These are phyloP conservation scores for Austroboletus niveus DNA, from an alignment of 1,284 basidiomycete genomes.

Conservation along the genomic window DNA sequence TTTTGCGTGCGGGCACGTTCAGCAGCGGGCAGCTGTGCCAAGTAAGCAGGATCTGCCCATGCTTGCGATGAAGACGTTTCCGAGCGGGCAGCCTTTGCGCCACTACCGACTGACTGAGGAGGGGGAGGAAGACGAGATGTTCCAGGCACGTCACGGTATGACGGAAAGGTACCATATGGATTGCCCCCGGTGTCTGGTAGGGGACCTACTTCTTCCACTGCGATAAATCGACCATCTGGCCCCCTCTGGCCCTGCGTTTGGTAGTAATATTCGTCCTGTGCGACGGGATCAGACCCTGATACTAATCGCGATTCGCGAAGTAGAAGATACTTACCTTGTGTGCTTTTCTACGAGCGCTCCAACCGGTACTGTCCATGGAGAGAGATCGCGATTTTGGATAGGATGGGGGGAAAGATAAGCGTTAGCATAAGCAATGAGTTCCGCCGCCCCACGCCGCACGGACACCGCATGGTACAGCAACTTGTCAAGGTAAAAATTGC, in stretches of 20 bases:
- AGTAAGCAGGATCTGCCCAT: slow-evolving; percentile 30
- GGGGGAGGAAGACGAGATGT: slow-evolving; percentile 22
- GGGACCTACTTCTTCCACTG: slow-evolving; percentile 56
- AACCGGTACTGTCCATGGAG: slow-evolving; percentile 67
- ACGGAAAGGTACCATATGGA: slow-evolving; percentile 53
- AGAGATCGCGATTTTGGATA: neutral
- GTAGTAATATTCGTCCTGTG: slow-evolving; percentile 43
- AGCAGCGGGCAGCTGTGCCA: slow-evolving; percentile 55
- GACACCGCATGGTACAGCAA: neutral
- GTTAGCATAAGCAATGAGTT: too few relatives aligned
- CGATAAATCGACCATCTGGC: slow-evolving; percentile 49
- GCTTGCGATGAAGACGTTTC: slow-evolving; percentile 7
- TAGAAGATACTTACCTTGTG: slow-evolving; percentile 36
- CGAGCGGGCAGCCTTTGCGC: slow-evolving; percentile 7
- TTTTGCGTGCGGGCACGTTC: slow-evolving; percentile 60
- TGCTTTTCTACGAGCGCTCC: slow-evolving; percentile 59
- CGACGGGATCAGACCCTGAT: neutral
- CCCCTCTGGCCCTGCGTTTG: slow-evolving; percentile 39
- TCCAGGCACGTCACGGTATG: slow-evolving; percentile 18
- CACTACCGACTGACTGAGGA: slow-evolving; percentile 3
- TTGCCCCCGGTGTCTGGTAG: slow-evolving; percentile 38
- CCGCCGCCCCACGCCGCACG: too few relatives aligned
- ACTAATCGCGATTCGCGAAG: neutral
- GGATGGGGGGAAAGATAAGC: neutral
- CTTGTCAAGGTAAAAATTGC: neutral